These are phyloP conservation scores for Ceraceosorus guamensis DNA, from an alignment of 1,284 basidiomycete genomes.

Conservation along the genomic window DNA sequence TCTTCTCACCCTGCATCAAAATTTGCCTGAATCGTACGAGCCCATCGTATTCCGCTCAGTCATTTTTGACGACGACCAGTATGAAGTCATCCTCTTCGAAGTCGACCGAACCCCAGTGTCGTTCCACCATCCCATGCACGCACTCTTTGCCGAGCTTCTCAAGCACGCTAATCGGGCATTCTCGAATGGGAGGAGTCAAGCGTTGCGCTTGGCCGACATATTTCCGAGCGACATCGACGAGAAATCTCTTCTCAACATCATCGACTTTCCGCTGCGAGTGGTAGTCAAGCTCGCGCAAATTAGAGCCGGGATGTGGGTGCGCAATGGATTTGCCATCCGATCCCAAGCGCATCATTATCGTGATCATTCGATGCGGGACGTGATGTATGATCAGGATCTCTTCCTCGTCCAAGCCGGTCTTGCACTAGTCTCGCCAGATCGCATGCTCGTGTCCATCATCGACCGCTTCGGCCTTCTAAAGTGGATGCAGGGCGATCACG, in stretches of 20 bases:
- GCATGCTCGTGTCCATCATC: conserved; percentile 74
- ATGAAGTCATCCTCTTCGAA: conserved; percentile 57
- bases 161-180: conserved; percentile 52
- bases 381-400: conserved; percentile 93
- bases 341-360: conserved; percentile 95
- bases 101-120: conserved; percentile 52
- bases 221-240: conserved; percentile 23
- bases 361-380: conserved; percentile 87
- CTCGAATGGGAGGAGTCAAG: neutral
- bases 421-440: conserved; percentile 66
- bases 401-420: conserved; percentile 76
- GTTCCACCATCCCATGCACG: conserved; percentile 90
- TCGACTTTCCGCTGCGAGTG: conserved; percentile 43
- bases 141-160: conserved; percentile 81
- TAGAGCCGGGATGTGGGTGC: conserved; percentile 89
- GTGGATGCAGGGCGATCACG: conserved; percentile 61
- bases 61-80: conserved; percentile 58
- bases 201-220: conserved; percentile 14
- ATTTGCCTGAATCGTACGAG: conserved; percentile 58
- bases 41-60: conserved; percentile 53
- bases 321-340: conserved; percentile 91
- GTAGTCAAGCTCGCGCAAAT: conserved; percentile 71
- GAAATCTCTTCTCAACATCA: conserved; percentile 21
- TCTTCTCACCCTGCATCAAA: conserved; percentile 15
- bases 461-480: conserved; percentile 76